Evolutionary conservation across 805 yeast genomes (phyloP).

Genomic region (Monosporozyma aquatica): DNA sequence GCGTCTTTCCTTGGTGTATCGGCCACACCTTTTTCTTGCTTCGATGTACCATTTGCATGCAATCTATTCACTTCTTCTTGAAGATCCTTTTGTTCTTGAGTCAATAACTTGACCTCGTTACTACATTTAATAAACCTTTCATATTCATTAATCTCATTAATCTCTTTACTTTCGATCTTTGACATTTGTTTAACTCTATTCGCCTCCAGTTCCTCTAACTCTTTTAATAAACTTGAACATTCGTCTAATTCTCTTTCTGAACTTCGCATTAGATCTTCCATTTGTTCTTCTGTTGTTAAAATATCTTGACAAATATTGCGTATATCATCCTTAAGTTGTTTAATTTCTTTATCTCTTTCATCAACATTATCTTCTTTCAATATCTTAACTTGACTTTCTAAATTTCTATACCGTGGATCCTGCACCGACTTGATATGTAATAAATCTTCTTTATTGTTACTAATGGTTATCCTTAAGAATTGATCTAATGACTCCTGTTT

Average conservation of each 20-base stretch:
- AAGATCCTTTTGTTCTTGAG: not conserved
- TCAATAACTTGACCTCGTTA: not conserved
- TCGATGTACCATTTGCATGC: conserved; percentile 1
- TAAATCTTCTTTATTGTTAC: conserved; percentile 12
- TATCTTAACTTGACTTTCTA: conserved; percentile 16
- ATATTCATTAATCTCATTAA: conserved; percentile 2
- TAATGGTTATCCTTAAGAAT: conserved; percentile 24
- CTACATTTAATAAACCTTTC: conserved; percentile 4
- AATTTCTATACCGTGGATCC: conserved; percentile 17
- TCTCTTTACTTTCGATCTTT: conserved; percentile 5
- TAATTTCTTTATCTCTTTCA: conserved; percentile 16
- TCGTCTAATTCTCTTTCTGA: conserved; percentile 19
- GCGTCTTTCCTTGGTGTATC: too few species aligned
- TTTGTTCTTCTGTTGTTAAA: not conserved
- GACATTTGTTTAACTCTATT: conserved; percentile 4
- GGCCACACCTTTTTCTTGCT: too few species aligned
- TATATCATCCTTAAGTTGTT: conserved; percentile 14
- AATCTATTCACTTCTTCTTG: not conserved
- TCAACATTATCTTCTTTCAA: conserved; percentile 14
- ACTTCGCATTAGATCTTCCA: conserved; percentile 13
- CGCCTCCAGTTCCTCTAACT: conserved; percentile 13
- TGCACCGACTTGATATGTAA: conserved; percentile 16
- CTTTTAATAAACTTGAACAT: conserved; percentile 17
- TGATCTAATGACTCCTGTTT: conserved; percentile 28
- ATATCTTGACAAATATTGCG: conserved; percentile 9